Conservation (phyloP, 768 basidiomycete genomes). For the Calocera cornea region DNA sequence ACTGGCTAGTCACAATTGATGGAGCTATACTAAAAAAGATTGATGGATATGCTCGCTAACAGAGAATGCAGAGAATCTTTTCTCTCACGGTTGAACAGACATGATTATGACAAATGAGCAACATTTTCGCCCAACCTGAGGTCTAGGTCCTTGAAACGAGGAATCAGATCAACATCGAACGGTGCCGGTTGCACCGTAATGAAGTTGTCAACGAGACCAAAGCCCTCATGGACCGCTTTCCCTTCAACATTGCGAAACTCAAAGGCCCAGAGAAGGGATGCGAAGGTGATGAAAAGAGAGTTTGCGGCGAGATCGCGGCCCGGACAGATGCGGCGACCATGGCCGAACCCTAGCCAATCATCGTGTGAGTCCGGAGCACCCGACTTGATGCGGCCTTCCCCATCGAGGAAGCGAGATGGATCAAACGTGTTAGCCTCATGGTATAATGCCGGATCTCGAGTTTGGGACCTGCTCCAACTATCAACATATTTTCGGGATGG, state of each 20-base stretch:
- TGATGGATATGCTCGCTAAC: neutral
- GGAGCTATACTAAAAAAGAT: too few species aligned
- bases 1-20: too few species aligned
- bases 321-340: constrained; percentile 8
- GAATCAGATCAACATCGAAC: neutral
- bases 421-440: neutral
- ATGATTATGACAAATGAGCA: neutral
- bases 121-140: neutral
- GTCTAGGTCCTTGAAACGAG: neutral
- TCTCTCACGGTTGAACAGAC: too few species aligned
- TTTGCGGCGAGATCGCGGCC: constrained; percentile 6
- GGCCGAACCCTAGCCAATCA: constrained; percentile 7
- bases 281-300: constrained; percentile 7
- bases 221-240: neutral
- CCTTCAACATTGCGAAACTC: neutral
- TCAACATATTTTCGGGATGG: neutral
- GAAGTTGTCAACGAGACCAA: neutral
- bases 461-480: neutral
- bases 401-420: neutral
- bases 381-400: neutral
- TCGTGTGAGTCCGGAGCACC: neutral
- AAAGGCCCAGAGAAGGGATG: constrained; percentile 10
- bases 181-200: neutral
- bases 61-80: neutral
- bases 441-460: neutral